Base-by-base conservation (phyloP, 2,329 filamentous ascomycete species). In the Apiospora marii region DNA sequence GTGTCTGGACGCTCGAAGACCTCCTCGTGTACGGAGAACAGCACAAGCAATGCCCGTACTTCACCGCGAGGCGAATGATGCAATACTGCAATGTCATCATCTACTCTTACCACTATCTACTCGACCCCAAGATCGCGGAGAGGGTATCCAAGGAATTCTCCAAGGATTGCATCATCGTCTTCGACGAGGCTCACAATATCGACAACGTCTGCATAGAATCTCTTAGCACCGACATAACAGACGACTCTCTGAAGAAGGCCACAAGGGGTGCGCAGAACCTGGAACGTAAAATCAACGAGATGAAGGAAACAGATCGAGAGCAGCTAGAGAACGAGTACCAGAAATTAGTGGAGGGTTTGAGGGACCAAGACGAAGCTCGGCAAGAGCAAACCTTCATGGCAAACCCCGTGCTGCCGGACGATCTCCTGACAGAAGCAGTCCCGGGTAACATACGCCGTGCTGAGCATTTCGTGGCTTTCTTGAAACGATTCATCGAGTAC, bases 201-300 rank as follows among this genome's bases (percentile, higher is more conserved):
- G 96, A 99, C 87, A 99, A 99, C 80, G 96, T 99, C 73, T 99
- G 97, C 81, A 99, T 99, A 76, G 96, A 99, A 80, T 96, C 96
- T 1, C 85, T 98, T 16, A 99, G 96, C 80, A 98, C 98, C 58
- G 96, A 99, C 79, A 90, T 99, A 72, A 98, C 96, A 0, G 95
- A 99, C 80, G 96, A 98, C 77, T 98, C 96, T 0, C 83, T 99
- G 70, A 91, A 95, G 30, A 97, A 94, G 83, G 96, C 96, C 27
- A 95, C 95, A 1, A 89, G 95, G 75, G 96, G 96, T 6, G 97
- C 96, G 16, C 92, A 92, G 76, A 98, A 97, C 76, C 86, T 99
- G 0, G 96, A 99, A 80, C 91, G 90, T 43, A 98, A 93, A 80
- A 98, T 99, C 76, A 89, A 90, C 5, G 94, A 98, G 77, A 97